Conservation (phyloP, 257 asterid genomes). For the Lycium barbarum region DNA sequence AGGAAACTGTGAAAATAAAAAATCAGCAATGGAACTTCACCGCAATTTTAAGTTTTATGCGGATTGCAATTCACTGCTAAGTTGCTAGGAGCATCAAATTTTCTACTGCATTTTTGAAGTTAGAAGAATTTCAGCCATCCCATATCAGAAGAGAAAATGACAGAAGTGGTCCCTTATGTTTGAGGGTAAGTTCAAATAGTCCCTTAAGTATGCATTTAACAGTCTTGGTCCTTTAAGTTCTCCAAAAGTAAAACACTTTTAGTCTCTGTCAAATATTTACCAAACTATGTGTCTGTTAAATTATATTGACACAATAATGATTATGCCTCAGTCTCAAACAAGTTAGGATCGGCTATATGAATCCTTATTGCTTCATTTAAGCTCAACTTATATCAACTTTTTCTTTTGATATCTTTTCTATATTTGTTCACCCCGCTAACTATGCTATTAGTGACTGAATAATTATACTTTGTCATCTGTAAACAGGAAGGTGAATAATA, state of each 20-base stretch:
- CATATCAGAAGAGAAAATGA: not conserved
- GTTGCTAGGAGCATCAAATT: not conserved
- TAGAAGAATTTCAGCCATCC: not conserved
- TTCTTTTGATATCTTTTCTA: not conserved
- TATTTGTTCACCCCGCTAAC: not conserved
- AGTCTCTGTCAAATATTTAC: no score
- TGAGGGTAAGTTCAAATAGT: not conserved
- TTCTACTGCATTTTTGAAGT: constrained; percentile 5
- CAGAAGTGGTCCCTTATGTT: not conserved
- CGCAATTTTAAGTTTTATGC: not conserved
- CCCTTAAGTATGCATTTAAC: no score
- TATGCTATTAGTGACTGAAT: not conserved
- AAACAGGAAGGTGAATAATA: constrained; percentile 49
- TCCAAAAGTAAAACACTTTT: no score
- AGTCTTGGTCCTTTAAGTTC: no score
- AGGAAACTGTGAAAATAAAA: not conserved
- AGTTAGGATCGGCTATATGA: not conserved
- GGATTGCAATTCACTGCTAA: not conserved
- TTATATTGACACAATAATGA: not conserved
- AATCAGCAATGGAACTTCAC: not conserved
- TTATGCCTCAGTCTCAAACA: not conserved
- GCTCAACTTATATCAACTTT: not conserved
- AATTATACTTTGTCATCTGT: constrained; percentile 28
- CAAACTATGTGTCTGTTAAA: no score
- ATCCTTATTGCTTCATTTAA: not conserved